Evolutionary conservation across 2,329 filamentous ascomycete genomes (phyloP), one percentile per base, ranked within the genome.

Genomic region (Paramyrothecium roridum): DNA sequence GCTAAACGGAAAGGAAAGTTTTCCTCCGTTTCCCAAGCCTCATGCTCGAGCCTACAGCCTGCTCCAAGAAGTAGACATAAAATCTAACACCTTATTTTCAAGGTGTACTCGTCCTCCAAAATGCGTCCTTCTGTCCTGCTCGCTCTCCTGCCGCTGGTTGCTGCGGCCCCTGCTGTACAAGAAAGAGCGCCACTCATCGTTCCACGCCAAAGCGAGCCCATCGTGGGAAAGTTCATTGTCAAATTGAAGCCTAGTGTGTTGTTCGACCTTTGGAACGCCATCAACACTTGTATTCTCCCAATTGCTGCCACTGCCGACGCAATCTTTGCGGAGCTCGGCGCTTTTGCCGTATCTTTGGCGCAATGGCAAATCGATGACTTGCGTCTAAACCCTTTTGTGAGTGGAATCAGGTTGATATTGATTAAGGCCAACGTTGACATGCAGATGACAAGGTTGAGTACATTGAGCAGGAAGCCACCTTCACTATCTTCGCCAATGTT

Each of bases 391-490:
- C 60, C 60, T 16, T 48, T 55, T 34, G 48, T 50, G 33, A 30
- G 48, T 47, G 22, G 3, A 11, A 3, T 2, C 20, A n/a, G 21
- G 3, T 30, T 34, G 17, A 17, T 22, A 56, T 37, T 21, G 34
- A 6, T 3, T n/a, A 19, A 30, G 10, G 26, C 26, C 26, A 6
- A 6, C 6, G 10, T 10, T 30, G 26, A 30, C 26, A 6, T 30
- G 26, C 26, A 30, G 10, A 30, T 10, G 4, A 30, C 26, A 30
- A 59, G 56, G 68, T 73, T 48, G 65, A 66, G 7, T 73, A 69
- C 56, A 61, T 74, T 16, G 70, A 74, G 61, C 66, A 67, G 48
- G 70, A 76, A 50, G 62, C 60, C 34, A 54, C 61, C 19, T 61
- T 73, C 47, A 64, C 56, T 2, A 54, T 62, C 57, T 52, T 48